Evolutionary conservation across 75 land plant species (phyloP).

Genomic region (Ceratopteris richardii): DNA sequence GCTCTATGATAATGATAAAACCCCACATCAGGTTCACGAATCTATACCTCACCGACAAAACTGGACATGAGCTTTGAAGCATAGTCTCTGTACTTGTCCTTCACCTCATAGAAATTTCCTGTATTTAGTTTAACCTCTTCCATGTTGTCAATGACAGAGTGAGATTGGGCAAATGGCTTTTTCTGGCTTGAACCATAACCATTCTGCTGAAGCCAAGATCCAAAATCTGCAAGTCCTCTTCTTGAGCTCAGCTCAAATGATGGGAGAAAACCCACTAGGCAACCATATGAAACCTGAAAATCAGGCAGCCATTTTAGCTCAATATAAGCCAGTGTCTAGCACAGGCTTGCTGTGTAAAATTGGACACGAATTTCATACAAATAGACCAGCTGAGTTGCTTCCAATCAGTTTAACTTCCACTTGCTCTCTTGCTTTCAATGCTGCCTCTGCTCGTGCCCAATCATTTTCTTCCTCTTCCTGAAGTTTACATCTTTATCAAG

Average conservation of each 20-base stretch:
- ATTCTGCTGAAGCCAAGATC: slow-evolving; percentile 19
- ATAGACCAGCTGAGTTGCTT: slow-evolving; percentile 17
- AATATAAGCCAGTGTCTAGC: not conserved
- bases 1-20: not conserved
- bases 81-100: slow-evolving; percentile 4
- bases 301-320: not conserved
- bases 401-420: slow-evolving; percentile 14
- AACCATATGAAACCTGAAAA: slow-evolving; percentile 18
- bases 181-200: slow-evolving; percentile 3
- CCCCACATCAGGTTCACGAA: not conserved
- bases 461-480: slow-evolving; percentile 28
- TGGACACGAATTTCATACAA: slow-evolving; percentile 9
- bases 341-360: not conserved
- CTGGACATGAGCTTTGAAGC: slow-evolving; percentile 4
- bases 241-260: slow-evolving; percentile 14
- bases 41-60: slow-evolving; percentile 19
- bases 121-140: not conserved
- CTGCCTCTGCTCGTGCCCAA: slow-evolving; percentile 27
- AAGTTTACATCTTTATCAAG: no score
- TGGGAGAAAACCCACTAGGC: slow-evolving; percentile 22
- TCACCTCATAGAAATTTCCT: slow-evolving; percentile 9
- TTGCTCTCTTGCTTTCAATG: slow-evolving; percentile 10
- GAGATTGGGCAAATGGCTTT: slow-evolving; percentile 3
- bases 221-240: slow-evolving; percentile 15
- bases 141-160: not conserved